phyloP scores from a whole-genome alignment of 805 yeast genomes.

The Wickerhamiella australiensis region DNA sequence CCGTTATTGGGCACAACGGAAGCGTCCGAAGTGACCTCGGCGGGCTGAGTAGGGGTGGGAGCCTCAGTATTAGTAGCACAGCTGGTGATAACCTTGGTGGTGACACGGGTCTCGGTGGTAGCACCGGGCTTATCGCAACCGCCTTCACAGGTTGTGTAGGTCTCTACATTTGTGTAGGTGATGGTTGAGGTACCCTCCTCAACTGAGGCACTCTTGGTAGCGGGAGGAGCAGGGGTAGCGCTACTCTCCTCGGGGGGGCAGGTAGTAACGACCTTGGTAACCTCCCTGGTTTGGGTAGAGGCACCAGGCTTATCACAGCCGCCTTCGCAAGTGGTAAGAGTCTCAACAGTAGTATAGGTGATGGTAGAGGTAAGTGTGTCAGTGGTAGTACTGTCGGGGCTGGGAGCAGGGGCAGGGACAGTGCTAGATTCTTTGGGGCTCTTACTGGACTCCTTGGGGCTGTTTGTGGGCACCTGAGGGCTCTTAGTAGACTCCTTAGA shows the following conservation, averaged over 20 bases:
- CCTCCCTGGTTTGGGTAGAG: background rate
- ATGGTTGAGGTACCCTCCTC: background rate
- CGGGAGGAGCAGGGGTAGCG: background rate
- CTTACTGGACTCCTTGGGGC: background rate
- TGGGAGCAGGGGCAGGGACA: background rate
- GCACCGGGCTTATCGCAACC: conserved; percentile 7
- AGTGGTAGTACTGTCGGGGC: background rate
- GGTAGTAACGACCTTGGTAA: conserved; percentile 2
- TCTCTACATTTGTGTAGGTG: conserved; percentile 5
- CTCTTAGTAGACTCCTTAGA: too few species aligned
- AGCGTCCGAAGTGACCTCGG: background rate
- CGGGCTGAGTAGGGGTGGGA: background rate
- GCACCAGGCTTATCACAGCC: conserved; percentile 4
- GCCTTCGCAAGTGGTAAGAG: conserved; percentile 1
- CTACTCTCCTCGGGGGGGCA: too few species aligned
- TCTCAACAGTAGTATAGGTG: conserved; percentile 4
- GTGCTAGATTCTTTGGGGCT: too few species aligned
- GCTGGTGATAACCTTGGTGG: background rate
- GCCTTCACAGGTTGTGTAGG: conserved; percentile 5
- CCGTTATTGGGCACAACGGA: background rate
- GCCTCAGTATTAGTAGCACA: background rate
- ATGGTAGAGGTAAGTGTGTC: too few species aligned
- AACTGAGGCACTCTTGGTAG: too few species aligned
- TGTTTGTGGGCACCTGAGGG: too few species aligned
- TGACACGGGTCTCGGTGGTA: background rate